Conservation (phyloP, 2,329 filamentous ascomycete genomes). For the Zymoseptoria brevis region DNA sequence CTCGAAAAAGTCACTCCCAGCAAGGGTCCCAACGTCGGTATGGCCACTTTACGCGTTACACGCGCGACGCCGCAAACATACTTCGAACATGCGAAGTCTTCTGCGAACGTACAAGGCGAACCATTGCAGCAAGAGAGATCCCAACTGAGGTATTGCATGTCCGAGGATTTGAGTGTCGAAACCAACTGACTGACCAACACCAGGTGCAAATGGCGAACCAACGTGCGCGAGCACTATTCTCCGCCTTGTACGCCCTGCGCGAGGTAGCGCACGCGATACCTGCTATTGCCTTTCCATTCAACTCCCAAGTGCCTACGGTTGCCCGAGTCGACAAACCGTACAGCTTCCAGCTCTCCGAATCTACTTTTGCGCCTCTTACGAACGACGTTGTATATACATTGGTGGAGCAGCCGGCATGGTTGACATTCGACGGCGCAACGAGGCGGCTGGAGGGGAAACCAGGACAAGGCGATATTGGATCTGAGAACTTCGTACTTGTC, state of each 20-base stretch:
- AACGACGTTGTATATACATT: conserved; percentile 59
- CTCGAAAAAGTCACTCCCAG: conserved; percentile 18
- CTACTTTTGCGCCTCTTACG: conserved; percentile 61
- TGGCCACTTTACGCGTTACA: conserved; percentile 18
- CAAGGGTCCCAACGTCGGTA: conserved; percentile 15
- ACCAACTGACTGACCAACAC: neutral
- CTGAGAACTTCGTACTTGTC: conserved; percentile 56
- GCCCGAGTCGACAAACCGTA: conserved; percentile 62
- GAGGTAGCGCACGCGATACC: conserved; percentile 23
- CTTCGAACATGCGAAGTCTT: conserved; percentile 7
- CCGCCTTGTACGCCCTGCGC: conserved; percentile 12
- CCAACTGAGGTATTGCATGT: neutral
- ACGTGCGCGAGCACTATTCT: conserved; percentile 11
- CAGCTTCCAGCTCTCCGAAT: conserved; percentile 61
- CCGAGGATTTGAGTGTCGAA: neutral
- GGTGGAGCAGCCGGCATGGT: conserved; percentile 59
- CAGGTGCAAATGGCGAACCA: conserved; percentile 3
- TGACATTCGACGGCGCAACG: conserved; percentile 58
- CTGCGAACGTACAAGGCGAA: conserved; percentile 6
- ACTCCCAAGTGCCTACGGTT: conserved; percentile 74
- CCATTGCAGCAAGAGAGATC: neutral
- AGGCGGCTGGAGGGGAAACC: conserved; percentile 67
- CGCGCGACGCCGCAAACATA: conserved; percentile 12
- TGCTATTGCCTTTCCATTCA: conserved; percentile 60
- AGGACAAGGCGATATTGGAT: conserved; percentile 47